Evolutionary conservation across 2,329 filamentous ascomycete species (phyloP), one percentile per base, ranked within the genome.

Genomic region (Sporothrix variecibatus): DNA sequence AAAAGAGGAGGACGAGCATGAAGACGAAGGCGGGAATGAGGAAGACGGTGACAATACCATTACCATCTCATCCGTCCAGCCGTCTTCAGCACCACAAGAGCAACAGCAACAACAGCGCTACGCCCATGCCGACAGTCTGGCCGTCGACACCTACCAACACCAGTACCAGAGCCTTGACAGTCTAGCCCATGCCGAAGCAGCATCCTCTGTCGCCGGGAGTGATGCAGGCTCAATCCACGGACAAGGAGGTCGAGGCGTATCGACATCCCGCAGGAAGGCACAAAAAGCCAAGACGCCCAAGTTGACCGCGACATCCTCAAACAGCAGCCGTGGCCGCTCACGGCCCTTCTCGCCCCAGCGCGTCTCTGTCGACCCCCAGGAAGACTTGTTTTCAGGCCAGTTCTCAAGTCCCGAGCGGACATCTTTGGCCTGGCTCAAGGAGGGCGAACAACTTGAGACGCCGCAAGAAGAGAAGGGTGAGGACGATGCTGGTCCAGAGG

Each of bases 271-370:
- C 87, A 89, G 65, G 84, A 87, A 76, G 88, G 87, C 80, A 83
- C 85, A 69, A 84, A 31, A 23, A 28, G 67, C 17, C 28, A 53
- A 69, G 20, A 5, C 46, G 46, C 31, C 34, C 23, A 26, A 49
- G 15, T 20, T 23, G 15, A 5, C 34, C 2, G 38, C 15, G 1
- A 49, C 43, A 20, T 49, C 43, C 4, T 49, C 43, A 12, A 49
- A 20, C 58, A 34, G 87, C 17, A 82, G 89, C 20, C 87, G 78
- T 3, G 76, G 76, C 1, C 74, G 86, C 20, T 85, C 87, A 23
- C 80, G 89, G 43, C 89, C 89, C 0, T 91, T 91, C 77, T 90
- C 88, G 20, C 90, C 90, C 2, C 87, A 88, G 78, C 89, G 81
- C 8, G 74, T 82, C 43, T 75, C 77, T 11, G 77, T 82, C 12